Evolutionary conservation across 139 green algal species (phyloP).

Genomic region (Chlorella sp.): DNA sequence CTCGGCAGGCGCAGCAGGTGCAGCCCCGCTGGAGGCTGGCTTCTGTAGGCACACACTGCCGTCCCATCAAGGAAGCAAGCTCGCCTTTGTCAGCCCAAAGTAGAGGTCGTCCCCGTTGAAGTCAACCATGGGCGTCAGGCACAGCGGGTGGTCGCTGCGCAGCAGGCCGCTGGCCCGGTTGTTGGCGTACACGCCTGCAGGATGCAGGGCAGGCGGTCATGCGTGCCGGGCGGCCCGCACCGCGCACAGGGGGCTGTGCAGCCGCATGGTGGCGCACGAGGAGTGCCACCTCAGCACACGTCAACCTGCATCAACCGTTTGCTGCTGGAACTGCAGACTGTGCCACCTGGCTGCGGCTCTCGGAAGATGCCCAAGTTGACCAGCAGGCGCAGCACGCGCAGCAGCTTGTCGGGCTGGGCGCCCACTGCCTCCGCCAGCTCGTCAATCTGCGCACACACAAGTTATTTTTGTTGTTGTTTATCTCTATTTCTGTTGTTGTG

Average conservation of each 20-base stretch:
- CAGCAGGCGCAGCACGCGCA: not conserved
- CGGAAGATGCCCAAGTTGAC: not conserved
- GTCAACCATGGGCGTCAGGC: not conserved
- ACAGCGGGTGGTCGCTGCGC: conserved; percentile 1
- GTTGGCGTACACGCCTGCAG: conserved; percentile 11
- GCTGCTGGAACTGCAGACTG: not conserved
- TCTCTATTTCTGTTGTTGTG: too few relatives aligned
- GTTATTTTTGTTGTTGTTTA: too few relatives aligned
- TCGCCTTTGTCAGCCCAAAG: not conserved
- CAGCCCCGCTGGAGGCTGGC: too few relatives aligned
- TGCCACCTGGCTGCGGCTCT: not conserved
- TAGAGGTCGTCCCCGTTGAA: not conserved
- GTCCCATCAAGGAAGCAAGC: too few relatives aligned
- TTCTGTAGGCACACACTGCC: too few relatives aligned
- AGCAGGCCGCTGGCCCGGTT: conserved; percentile 4
- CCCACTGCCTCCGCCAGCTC: not conserved
- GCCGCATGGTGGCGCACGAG: too few relatives aligned
- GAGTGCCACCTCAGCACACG: not conserved
- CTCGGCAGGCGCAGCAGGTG: too few relatives aligned
- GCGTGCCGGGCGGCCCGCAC: too few relatives aligned
- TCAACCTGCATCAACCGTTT: too few relatives aligned
- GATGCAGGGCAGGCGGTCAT: not conserved
- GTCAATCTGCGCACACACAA: too few relatives aligned
- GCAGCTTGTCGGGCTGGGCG: not conserved
- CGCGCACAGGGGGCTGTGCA: too few relatives aligned